These are phyloP conservation scores for Acorus gramineus DNA, from an alignment of 106 monocot species.

Conservation along the genomic window DNA sequence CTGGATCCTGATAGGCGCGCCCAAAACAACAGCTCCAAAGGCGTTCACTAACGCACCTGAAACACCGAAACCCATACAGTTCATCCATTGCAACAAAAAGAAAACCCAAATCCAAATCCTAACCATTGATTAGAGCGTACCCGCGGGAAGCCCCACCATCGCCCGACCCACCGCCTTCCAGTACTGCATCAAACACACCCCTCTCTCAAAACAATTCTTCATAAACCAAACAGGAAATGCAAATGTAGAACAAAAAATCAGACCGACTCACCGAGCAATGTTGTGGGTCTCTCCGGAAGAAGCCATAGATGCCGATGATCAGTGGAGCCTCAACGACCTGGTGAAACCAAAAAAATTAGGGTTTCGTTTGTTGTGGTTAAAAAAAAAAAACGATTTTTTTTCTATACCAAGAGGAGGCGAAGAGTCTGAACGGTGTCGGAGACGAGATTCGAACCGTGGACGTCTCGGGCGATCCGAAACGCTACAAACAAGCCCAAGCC, in stretches of 20 bases:
- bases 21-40: conserved; percentile 74
- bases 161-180: conserved; percentile 26
- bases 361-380: neutral
- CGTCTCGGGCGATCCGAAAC: conserved; percentile 4
- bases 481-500: conserved; percentile 6
- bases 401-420: conserved; percentile 26
- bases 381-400: neutral
- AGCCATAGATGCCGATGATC: conserved; percentile 31
- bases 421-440: conserved; percentile 29
- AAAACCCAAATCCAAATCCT: no score
- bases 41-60: conserved; percentile 57
- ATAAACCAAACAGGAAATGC: neutral
- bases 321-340: conserved; percentile 36
- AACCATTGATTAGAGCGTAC: conserved; percentile 13
- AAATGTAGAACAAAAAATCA: neutral
- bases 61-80: conserved; percentile 1
- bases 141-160: conserved; percentile 25
- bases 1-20: conserved; percentile 44
- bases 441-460: conserved; percentile 15
- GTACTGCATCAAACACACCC: conserved; percentile 24
- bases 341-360: neutral
- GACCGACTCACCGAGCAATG: conserved; percentile 37
- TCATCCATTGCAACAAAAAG: no score
- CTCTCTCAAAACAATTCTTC: neutral
- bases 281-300: conserved; percentile 21